Conservation (phyloP, 148 eudicot species). For the Limonium bicolor region DNA sequence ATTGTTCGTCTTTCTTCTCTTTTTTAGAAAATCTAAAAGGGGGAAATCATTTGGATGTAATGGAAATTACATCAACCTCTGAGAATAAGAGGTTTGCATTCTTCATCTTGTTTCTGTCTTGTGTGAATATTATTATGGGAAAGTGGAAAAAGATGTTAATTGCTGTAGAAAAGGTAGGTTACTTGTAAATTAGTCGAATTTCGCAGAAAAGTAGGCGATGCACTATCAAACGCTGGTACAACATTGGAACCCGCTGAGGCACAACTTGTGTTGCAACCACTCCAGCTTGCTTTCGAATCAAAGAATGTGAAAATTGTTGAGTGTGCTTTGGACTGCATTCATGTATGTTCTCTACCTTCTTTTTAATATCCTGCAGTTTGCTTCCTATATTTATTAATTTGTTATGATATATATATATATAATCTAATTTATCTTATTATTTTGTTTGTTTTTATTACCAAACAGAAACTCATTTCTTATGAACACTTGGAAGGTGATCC, state of each 20-base stretch:
- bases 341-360: conserved; percentile 43
- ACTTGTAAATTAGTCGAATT: conserved; percentile 13
- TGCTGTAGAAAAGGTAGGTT: not conserved
- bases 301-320: conserved; percentile 69
- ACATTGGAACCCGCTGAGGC: conserved; percentile 69
- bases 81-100: no score
- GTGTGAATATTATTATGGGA: no score
- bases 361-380: no score
- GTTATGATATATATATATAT: no score
- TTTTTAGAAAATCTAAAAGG: no score
- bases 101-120: no score
- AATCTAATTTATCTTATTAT: not conserved
- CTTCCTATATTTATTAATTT: no score
- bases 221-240: conserved; percentile 71
- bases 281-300: conserved; percentile 89
- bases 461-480: conserved; percentile 93
- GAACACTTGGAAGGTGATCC: conserved; percentile 99
- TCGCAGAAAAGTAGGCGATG: conserved; percentile 34
- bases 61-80: no score
- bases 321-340: conserved; percentile 94
- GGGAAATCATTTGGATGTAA: no score
- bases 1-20: no score
- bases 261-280: conserved; percentile 79
- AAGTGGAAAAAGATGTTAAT: not conserved
- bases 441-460: conserved; percentile 12